These are phyloP conservation scores for Talaromyces piceae DNA, from an alignment of 2,329 filamentous ascomycete genomes.

Conservation along the genomic window DNA sequence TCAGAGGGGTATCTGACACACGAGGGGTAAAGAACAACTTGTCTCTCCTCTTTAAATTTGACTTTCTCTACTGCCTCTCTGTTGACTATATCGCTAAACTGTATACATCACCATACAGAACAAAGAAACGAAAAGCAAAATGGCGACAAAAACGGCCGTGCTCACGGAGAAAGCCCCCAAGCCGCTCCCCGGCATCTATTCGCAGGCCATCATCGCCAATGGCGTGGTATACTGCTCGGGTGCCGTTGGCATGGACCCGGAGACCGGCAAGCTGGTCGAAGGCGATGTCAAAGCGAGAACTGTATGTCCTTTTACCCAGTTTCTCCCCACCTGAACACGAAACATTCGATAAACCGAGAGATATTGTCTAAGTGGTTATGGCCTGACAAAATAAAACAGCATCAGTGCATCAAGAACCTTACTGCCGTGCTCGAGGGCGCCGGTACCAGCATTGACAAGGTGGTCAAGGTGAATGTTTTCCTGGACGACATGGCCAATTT, in stretches of 20 bases:
- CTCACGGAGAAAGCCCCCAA: slow-evolving; percentile 44
- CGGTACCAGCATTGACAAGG: slow-evolving; percentile 51
- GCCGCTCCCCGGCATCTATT: slow-evolving; percentile 49
- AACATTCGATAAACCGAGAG: not conserved
- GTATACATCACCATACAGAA: too few relatives aligned
- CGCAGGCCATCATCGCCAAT: slow-evolving; percentile 54
- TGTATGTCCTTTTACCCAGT: slow-evolving; percentile 27
- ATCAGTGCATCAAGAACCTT: slow-evolving; percentile 54
- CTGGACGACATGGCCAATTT: slow-evolving; percentile 60
- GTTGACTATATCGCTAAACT: too few relatives aligned
- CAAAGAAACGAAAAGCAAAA: too few relatives aligned
- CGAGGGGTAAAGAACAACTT: too few relatives aligned
- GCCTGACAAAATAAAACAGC: slow-evolving; percentile 28
- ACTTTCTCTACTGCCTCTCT: not conserved
- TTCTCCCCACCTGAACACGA: slow-evolving; percentile 1
- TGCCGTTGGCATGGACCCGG: slow-evolving; percentile 51
- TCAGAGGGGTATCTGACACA: too few relatives aligned
- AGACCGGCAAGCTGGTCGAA: slow-evolving; percentile 48
- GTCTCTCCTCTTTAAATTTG: too few relatives aligned
- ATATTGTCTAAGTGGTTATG: not conserved
- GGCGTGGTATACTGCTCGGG: slow-evolving; percentile 67
- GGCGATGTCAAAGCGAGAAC: slow-evolving; percentile 50
- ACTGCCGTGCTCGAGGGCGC: slow-evolving; percentile 53
- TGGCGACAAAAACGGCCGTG: slow-evolving; percentile 35
- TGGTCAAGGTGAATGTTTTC: slow-evolving; percentile 62